These are phyloP conservation scores for Leccinum disarticulatum DNA, from an alignment of 768 basidiomycete species.

Conservation along the genomic window DNA sequence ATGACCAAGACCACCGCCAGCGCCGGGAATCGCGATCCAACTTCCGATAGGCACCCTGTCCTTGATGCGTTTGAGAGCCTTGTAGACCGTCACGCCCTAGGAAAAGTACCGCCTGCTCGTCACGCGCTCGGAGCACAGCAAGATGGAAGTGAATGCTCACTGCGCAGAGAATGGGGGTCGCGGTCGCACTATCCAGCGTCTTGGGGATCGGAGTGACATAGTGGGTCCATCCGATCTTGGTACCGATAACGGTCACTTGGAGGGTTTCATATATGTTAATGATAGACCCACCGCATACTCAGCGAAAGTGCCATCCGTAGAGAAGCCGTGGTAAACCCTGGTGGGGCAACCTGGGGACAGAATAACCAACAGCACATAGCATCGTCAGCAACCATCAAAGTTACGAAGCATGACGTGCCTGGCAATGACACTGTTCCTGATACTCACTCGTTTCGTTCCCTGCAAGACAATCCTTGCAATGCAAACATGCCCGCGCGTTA, in stretches of 20 bases:
- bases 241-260: background rate
- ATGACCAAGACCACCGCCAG: conserved; percentile 44
- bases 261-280: background rate
- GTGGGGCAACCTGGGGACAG: conserved; percentile 15
- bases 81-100: conserved; percentile 45
- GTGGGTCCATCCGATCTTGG: conserved; percentile 33
- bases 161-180: conserved; percentile 46
- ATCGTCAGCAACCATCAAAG: background rate
- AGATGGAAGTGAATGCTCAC: conserved; percentile 15
- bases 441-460: conserved; percentile 36
- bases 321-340: conserved; percentile 32
- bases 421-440: too few relatives aligned
- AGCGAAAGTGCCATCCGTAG: conserved; percentile 45
- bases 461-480: conserved; percentile 41
- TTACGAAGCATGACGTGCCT: background rate
- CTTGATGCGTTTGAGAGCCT: conserved; percentile 40
- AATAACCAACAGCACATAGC: background rate
- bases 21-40: conserved; percentile 41
- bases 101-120: background rate
- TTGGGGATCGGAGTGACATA: conserved; percentile 49
- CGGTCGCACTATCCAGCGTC: conserved; percentile 37
- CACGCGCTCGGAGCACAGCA: background rate
- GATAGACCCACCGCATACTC: conserved; percentile 35
- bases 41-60: conserved; percentile 35
- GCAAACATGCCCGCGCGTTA: conserved; percentile 38